Evolutionary conservation across 306 rosid genomes (phyloP).

Genomic region (Quercus bicolor): DNA sequence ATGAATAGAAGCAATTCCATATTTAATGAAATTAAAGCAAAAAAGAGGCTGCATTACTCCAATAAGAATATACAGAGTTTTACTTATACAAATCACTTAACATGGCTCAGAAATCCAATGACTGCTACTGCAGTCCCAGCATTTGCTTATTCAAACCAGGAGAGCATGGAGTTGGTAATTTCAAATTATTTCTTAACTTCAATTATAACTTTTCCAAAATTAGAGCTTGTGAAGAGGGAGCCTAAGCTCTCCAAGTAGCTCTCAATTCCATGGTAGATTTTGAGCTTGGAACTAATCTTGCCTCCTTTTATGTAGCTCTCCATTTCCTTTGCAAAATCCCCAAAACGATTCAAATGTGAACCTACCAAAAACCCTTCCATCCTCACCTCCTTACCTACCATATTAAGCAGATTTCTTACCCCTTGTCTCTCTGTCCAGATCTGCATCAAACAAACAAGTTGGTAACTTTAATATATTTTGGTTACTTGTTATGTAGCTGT

Average conservation of each 20-base stretch:
- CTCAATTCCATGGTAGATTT: constrained; percentile 43
- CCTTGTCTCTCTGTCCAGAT: constrained; percentile 65
- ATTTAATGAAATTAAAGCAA: too few relatives aligned
- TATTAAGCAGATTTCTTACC: constrained; percentile 54
- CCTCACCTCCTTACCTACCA: constrained; percentile 62
- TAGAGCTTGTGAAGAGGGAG: constrained; percentile 53
- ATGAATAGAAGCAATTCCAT: too few relatives aligned
- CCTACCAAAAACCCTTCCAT: constrained; percentile 52
- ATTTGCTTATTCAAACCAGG: neutral
- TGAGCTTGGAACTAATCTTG: constrained; percentile 40
- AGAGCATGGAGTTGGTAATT: neutral
- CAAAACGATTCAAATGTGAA: constrained; percentile 50
- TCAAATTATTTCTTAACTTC: constrained; percentile 29
- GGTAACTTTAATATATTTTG: neutral
- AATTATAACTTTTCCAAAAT: constrained; percentile 51
- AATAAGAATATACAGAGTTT: neutral
- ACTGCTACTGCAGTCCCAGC: neutral
- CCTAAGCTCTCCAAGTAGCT: constrained; percentile 41
- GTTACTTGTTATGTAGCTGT: neutral
- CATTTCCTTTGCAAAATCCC: constrained; percentile 54
- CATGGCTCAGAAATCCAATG: neutral
- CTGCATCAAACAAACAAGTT: constrained; percentile 22
- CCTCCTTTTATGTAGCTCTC: constrained; percentile 46
- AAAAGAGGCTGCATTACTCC: neutral
- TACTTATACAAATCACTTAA: neutral